A percentile compares a stretch with the other conserved stretches of the same genome.
phyloP scores from a whole-genome alignment of 2,329 filamentous ascomycete species.

The Aspergillus pseudoterreus region DNA sequence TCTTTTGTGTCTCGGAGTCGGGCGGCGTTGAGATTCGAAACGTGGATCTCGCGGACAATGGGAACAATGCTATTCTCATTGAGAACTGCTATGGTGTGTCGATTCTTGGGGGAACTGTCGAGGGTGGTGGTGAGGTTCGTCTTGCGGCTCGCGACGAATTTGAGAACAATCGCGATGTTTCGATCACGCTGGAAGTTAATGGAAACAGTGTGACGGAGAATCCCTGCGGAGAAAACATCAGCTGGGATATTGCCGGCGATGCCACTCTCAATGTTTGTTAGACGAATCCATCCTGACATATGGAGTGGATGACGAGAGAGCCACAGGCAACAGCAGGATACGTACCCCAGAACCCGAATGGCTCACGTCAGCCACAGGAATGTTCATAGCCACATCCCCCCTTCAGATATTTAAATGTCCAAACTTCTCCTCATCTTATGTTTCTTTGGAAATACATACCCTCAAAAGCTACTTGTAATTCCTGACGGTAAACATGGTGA shows the following conservation, averaged over 20 bases:
- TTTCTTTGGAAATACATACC: too few relatives aligned
- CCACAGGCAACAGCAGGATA: neutral
- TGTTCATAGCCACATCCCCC: too few relatives aligned
- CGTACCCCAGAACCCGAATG: neutral
- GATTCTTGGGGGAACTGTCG: slow-evolving; percentile 6
- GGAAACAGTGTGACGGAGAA: slow-evolving; percentile 5
- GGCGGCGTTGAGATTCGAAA: slow-evolving; percentile 7
- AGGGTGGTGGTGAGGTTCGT: slow-evolving; percentile 8
- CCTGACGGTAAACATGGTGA: slow-evolving; percentile 13
- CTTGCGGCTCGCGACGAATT: slow-evolving; percentile 10
- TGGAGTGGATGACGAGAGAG: slow-evolving; percentile 3
- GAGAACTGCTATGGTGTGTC: slow-evolving; percentile 11
- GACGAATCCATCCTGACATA: too few relatives aligned
- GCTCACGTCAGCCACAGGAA: neutral
- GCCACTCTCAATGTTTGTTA: slow-evolving; percentile 7
- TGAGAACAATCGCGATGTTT: slow-evolving; percentile 4
- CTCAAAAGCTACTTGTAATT: too few relatives aligned
- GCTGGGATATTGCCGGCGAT: slow-evolving; percentile 9
- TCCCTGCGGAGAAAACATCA: slow-evolving; percentile 10
- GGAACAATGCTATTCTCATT: slow-evolving; percentile 11
- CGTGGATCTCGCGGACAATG: slow-evolving; percentile 7
- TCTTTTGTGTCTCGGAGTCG: slow-evolving; percentile 11
- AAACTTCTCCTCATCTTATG: too few relatives aligned
- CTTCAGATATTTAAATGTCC: too few relatives aligned
- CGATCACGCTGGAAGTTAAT: slow-evolving; percentile 6